Base-by-base conservation (phyloP, 75 land plant genomes). In the Selaginella tamariscina region DNA sequence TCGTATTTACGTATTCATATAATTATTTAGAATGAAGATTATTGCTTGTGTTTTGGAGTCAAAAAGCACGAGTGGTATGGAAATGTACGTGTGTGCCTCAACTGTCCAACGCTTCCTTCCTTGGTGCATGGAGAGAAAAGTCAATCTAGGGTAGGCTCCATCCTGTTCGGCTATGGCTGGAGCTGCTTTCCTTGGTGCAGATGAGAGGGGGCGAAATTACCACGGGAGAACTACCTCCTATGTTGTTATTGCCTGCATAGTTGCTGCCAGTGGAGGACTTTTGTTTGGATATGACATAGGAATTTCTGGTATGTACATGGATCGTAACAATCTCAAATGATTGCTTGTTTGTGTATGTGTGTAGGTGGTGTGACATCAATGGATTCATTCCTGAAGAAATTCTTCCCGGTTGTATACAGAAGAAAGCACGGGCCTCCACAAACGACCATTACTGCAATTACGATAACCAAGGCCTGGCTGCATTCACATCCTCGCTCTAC, bases 381-480 rank as follows among this genome's bases (percentile, higher is more conserved):
- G 62, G 62, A 59, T 59, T 9, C 23, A 23, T 59, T 59, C 62
- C 62, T 59, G n/a, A 59, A 23, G 27, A n/a, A 59, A n/a, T 59
- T 59, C 26, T 59, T 59, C 62, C 62, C 62, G 23, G 62, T 23
- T 21, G 62, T 59, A 5, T 59, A 59, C 49, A 5, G 49, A 15
- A 39, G 49, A 39, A 39, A 39, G 15, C 23, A 59, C 62, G 23
- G 21, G 62, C 62, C 21, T 21, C 62, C 26, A 21, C 23, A 2
- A 23, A 59, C 24, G 62, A 59, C 62, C 23, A 66, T 55, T 81
- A 81, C 74, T 91, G 97, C 85, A 88, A 84, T 67, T 91, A 85
- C 66, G 73, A 86, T 71, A 80, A 91, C 32, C 97, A 86, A 60
- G 85, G 82, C 55, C 77, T 91, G 2, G 78, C 88, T 22, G 30